Conservation (phyloP, 164 flowering plant genomes). For the Stephania yunnanensis region DNA sequence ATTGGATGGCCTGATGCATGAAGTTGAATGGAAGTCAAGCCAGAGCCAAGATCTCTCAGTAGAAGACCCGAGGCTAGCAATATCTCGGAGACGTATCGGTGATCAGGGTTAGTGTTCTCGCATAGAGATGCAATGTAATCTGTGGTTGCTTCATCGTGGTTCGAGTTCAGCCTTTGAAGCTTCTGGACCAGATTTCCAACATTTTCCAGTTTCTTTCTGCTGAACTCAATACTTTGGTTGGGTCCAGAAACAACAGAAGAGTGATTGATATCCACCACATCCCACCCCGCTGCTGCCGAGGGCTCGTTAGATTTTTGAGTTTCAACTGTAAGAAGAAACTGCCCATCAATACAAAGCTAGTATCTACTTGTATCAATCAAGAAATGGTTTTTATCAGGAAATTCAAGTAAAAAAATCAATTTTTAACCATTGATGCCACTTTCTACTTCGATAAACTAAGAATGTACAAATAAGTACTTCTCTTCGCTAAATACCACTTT, state of each 20-base stretch:
- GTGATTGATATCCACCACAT: conserved; percentile 12
- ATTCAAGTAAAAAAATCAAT: neutral
- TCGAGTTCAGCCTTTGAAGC: conserved; percentile 27
- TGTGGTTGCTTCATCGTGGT: conserved; percentile 26
- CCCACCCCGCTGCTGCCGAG: conserved; percentile 33
- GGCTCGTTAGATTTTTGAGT: conserved; percentile 22
- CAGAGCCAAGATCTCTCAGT: conserved; percentile 45
- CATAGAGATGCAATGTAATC: conserved; percentile 28
- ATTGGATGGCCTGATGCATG: conserved; percentile 54
- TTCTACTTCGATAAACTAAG: neutral
- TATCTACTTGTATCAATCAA: conserved; percentile 28
- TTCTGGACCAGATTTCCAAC: conserved; percentile 37
- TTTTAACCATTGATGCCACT: neutral
- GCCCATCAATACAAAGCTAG: neutral
- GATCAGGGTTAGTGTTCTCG: conserved; percentile 41
- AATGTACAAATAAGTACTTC: too few relatives aligned
- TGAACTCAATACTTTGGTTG: conserved; percentile 21
- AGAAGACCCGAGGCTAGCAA: conserved; percentile 69
- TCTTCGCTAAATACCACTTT: neutral
- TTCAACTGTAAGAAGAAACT: conserved; percentile 31
- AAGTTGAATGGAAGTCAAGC: conserved; percentile 33
- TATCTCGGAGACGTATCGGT: conserved; percentile 61
- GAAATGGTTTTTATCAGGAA: neutral
- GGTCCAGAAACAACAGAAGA: conserved; percentile 15
- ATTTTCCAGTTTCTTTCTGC: conserved; percentile 37